These are phyloP conservation scores for Bryoerythrophyllum caledonicum DNA, from an alignment of 225 moss, liverwort and hornwort genomes.

Conservation along the genomic window DNA sequence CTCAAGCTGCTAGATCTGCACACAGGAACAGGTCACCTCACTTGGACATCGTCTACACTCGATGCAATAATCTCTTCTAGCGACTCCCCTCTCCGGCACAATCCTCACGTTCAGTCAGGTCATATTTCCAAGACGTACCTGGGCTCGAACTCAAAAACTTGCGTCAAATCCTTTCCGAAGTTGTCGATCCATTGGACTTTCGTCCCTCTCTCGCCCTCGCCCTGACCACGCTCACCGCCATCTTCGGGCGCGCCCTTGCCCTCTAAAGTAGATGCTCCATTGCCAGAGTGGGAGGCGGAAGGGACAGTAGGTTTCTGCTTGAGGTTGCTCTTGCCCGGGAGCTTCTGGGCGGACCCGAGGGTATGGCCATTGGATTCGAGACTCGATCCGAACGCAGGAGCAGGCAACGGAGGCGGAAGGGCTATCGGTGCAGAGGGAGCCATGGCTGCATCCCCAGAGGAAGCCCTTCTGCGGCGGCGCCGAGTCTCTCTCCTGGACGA, in stretches of 20 bases:
- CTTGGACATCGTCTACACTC: not conserved
- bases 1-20: not conserved
- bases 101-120: not conserved
- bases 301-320: slow-evolving; percentile 67
- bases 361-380: slow-evolving; percentile 66
- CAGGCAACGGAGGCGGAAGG: slow-evolving; percentile 63
- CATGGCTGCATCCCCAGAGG: slow-evolving; percentile 69
- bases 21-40: not conserved
- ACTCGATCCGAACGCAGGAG: slow-evolving; percentile 55
- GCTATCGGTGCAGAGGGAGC: slow-evolving; percentile 84
- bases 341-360: slow-evolving; percentile 46
- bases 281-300: slow-evolving; percentile 52
- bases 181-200: slow-evolving; percentile 88
- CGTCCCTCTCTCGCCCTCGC: slow-evolving; percentile 43
- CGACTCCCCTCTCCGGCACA: not conserved
- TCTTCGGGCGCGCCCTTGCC: slow-evolving; percentile 30
- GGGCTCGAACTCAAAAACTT: slow-evolving; percentile 96
- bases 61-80: not conserved
- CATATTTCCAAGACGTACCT: slow-evolving; percentile 45
- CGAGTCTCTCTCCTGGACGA: slow-evolving; percentile 29
- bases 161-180: slow-evolving; percentile 85
- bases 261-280: slow-evolving; percentile 31
- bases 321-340: slow-evolving; percentile 84
- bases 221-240: slow-evolving; percentile 27
- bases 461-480: slow-evolving; percentile 45